phyloP scores from a whole-genome alignment of 176 grass and related monocot genomes.

The Puya raimondii region DNA sequence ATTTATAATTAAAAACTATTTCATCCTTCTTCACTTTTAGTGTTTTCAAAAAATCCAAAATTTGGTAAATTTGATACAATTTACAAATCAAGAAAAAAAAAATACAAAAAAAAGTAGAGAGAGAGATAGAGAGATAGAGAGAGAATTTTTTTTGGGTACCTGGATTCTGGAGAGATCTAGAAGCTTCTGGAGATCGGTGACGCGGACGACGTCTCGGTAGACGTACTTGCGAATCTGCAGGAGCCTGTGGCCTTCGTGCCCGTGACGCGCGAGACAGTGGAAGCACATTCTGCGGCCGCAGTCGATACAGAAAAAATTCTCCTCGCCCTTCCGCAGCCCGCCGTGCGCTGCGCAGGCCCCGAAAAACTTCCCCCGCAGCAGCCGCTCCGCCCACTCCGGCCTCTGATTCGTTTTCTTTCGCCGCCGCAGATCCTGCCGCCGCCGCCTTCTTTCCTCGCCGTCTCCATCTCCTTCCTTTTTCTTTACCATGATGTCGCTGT shows the following conservation, averaged over 20 bases:
- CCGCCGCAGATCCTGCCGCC: background rate
- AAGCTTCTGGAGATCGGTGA: background rate
- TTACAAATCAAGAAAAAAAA: background rate
- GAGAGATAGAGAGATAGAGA: background rate
- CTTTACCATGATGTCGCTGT: too few species aligned
- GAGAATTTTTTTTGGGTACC: slow-evolving; percentile 11
- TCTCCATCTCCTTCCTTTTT: background rate
- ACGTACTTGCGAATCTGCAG: slow-evolving; percentile 47
- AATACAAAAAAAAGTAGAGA: background rate
- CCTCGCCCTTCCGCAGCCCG: slow-evolving; percentile 7
- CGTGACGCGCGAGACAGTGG: slow-evolving; percentile 13
- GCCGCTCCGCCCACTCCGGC: background rate
- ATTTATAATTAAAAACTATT: too few species aligned
- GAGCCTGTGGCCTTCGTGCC: background rate
- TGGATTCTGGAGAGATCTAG: slow-evolving; percentile 36
- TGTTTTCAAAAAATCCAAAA: too few species aligned
- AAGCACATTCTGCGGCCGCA: slow-evolving; percentile 23
- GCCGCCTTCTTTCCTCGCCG: background rate
- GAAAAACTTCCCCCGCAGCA: slow-evolving; percentile 22
- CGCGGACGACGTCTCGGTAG: slow-evolving; percentile 33
- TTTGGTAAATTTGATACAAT: background rate
- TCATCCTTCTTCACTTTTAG: too few species aligned
- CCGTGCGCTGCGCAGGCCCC: slow-evolving; percentile 14
- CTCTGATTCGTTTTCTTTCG: too few species aligned
- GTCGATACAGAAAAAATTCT: slow-evolving; percentile 23